A percentile compares a stretch with the other conserved stretches of the same genome.
These are phyloP conservation scores for Dictyostelium capitatum DNA, from an alignment of 78 protist genomes.

Conservation along the genomic window DNA sequence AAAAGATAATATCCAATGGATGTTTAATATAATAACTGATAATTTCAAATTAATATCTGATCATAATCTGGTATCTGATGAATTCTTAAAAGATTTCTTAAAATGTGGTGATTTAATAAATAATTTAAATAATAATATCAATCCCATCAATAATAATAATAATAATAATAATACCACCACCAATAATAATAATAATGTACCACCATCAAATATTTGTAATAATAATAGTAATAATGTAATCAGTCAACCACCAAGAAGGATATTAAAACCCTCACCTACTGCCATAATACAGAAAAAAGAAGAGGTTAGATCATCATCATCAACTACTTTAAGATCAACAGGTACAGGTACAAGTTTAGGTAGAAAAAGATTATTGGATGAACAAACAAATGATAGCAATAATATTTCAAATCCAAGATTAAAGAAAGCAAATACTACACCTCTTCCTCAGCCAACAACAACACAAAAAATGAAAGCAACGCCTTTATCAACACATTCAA, in stretches of 20 bases:
- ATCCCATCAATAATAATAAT: not conserved
- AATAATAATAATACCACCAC: not conserved
- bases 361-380: conserved; percentile 4
- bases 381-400: not conserved
- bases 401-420: conserved; percentile 5
- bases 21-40: conserved; percentile 12
- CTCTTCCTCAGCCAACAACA: not conserved
- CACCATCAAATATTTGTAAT: not conserved
- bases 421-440: conserved; percentile 3
- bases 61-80: conserved; percentile 23
- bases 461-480: not conserved
- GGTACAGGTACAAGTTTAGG: not conserved
- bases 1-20: not conserved
- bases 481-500: not conserved
- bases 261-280: not conserved
- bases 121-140: conserved; percentile 14
- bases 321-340: not conserved
- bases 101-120: conserved; percentile 14
- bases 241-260: conserved; percentile 23
- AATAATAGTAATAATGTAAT: not conserved
- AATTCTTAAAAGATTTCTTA: conserved; percentile 32
- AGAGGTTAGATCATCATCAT: not conserved
- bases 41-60: conserved; percentile 22
- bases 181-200: not conserved
- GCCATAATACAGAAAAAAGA: not conserved